Percentiles rank a stretch among this genome's conserved stretches.
Conservation (phyloP, 169 alveolate species). For the Plasmodium adleri region DNA sequence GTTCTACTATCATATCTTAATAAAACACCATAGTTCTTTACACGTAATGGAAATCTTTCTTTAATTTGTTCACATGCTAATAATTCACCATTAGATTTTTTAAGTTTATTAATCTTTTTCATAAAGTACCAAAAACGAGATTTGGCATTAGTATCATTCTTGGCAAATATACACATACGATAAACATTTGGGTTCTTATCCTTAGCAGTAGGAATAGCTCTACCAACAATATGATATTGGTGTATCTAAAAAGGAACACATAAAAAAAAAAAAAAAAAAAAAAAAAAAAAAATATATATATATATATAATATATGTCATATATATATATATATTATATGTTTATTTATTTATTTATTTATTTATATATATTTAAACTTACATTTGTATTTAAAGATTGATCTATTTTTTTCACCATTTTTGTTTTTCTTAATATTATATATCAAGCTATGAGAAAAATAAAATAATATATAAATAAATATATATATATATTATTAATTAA, state of each 20-base stretch:
- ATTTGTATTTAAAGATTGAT: conserved; percentile 46
- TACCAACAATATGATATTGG: conserved; percentile 96
- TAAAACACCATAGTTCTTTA: conserved; percentile 97
- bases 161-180: conserved; percentile 98
- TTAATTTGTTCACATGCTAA: conserved; percentile 92
- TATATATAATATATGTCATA: not conserved
- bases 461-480: not conserved
- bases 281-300: not conserved
- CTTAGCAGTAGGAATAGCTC: conserved; percentile 95
- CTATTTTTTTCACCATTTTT: conserved; percentile 50
- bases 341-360: not conserved
- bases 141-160: conserved; percentile 96
- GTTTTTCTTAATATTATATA: not conserved
- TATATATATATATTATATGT: conserved; percentile 4
- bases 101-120: conserved; percentile 96
- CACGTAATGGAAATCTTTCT: conserved; percentile 93
- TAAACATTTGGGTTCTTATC: conserved; percentile 92
- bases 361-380: conserved; percentile 18
- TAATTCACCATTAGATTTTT: conserved; percentile 97
- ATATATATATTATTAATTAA: too few species aligned
- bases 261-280: not conserved
- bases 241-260: conserved; percentile 76
- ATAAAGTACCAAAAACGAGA: conserved; percentile 98
- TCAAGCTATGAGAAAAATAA: not conserved
- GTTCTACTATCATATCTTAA: conserved; percentile 98